A percentile compares a stretch with the other conserved stretches of the same genome.
These are phyloP conservation scores for Breviolum minutum DNA, from an alignment of 73 alveolate genomes.

Conservation along the genomic window DNA sequence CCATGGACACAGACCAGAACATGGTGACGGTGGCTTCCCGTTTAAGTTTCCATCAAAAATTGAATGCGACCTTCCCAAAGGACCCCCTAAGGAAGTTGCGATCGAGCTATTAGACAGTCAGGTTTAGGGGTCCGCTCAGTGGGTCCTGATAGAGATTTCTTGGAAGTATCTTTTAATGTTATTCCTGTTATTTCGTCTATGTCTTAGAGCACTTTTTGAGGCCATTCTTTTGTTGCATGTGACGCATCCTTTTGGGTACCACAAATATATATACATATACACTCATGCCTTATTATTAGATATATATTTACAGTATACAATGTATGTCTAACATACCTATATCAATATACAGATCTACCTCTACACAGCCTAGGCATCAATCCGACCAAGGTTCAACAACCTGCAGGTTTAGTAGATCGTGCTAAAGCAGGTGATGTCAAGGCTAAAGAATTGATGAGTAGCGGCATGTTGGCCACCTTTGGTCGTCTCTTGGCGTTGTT, in stretches of 20 bases:
- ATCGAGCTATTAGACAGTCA: too few relatives aligned
- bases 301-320: background rate
- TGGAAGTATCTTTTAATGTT: too few relatives aligned
- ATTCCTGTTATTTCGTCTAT: too few relatives aligned
- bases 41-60: too few relatives aligned
- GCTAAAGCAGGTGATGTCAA: slow-evolving; percentile 1
- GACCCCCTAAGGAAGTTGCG: too few relatives aligned
- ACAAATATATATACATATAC: background rate
- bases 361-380: background rate
- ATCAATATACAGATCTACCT: background rate
- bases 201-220: background rate
- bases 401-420: background rate
- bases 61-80: too few relatives aligned
- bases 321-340: background rate
- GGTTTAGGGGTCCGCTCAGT: too few relatives aligned
- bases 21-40: too few relatives aligned
- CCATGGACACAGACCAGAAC: too few relatives aligned
- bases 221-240: background rate
- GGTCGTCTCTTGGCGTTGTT: background rate
- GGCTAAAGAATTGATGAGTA: background rate
- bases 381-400: background rate
- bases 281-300: background rate
- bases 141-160: too few relatives aligned
- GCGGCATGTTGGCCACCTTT: slow-evolving; percentile 47
- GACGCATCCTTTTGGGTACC: background rate